These are phyloP conservation scores for Delphinella strobiligena DNA, from an alignment of 2,329 filamentous ascomycete genomes.

Conservation along the genomic window DNA sequence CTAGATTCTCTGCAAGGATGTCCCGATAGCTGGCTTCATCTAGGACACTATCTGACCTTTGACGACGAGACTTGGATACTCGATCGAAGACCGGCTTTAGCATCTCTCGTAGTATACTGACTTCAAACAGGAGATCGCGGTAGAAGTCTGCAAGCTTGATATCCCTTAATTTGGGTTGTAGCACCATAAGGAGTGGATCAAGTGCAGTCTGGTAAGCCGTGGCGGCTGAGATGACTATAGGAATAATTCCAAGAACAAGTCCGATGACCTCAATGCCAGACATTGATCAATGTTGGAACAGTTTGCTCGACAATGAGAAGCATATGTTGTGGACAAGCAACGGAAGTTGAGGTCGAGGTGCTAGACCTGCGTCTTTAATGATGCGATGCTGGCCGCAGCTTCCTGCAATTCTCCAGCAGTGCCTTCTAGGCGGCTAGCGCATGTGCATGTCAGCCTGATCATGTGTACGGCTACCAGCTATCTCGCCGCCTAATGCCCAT, in stretches of 20 bases:
- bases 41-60: too few relatives aligned
- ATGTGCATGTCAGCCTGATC: not conserved
- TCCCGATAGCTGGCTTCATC: too few relatives aligned
- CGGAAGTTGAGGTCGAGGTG: too few relatives aligned
- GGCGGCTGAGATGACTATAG: not conserved
- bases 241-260: not conserved
- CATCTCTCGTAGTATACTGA: not conserved
- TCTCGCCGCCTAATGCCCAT: too few relatives aligned
- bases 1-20: not conserved
- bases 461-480: too few relatives aligned
- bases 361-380: too few relatives aligned
- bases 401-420: too few relatives aligned
- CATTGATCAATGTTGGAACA: not conserved
- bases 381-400: too few relatives aligned
- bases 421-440: not conserved
- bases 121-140: not conserved
- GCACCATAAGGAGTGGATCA: not conserved
- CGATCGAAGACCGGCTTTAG: not conserved
- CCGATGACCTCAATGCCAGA: not conserved
- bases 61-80: not conserved
- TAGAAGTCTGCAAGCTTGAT: not conserved
- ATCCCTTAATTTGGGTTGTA: not conserved
- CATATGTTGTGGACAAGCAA: too few relatives aligned
- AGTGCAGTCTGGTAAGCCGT: not conserved
- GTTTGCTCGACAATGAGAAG: not conserved